A percentile compares a stretch with the other conserved stretches of the same genome.
Conservation (phyloP, 1,139 yeast species). For the Kodamaea ohmeri region DNA sequence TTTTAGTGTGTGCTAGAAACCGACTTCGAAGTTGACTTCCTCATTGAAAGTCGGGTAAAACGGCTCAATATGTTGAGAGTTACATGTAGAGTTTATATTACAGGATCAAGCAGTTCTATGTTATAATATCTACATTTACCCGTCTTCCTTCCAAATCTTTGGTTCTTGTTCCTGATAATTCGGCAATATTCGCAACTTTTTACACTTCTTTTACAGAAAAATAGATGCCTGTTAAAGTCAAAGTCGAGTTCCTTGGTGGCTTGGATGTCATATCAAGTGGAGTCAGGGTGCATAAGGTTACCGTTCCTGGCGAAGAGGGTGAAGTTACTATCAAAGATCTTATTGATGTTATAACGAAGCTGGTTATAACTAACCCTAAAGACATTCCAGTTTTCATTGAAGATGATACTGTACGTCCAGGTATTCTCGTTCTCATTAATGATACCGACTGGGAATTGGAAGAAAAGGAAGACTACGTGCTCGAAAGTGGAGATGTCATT, state of each 20-base stretch:
- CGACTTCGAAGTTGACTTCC: too few relatives aligned
- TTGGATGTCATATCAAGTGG: conserved; percentile 62
- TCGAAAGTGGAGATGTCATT: conserved; percentile 74
- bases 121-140: too few relatives aligned
- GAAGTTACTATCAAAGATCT: conserved; percentile 56
- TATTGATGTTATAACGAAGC: conserved; percentile 51
- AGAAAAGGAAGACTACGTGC: conserved; percentile 76
- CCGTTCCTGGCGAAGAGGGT: conserved; percentile 39
- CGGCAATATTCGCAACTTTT: background rate
- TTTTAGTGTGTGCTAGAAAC: background rate
- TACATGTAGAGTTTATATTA: too few relatives aligned
- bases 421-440: conserved; percentile 84
- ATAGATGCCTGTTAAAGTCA: conserved; percentile 17
- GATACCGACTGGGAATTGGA: conserved; percentile 98
- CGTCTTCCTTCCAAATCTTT: too few relatives aligned
- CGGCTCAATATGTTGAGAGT: too few relatives aligned
- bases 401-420: conserved; percentile 81
- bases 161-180: too few relatives aligned
- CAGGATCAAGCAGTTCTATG: too few relatives aligned
- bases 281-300: conserved; percentile 47
- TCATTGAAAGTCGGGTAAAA: too few relatives aligned
- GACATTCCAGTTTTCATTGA: conserved; percentile 77
- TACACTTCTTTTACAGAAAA: background rate
- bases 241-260: conserved; percentile 51
- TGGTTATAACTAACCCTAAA: conserved; percentile 57